Evolutionary conservation across 176 grass and related monocot species (phyloP).

Genomic region (Avena insularis): DNA sequence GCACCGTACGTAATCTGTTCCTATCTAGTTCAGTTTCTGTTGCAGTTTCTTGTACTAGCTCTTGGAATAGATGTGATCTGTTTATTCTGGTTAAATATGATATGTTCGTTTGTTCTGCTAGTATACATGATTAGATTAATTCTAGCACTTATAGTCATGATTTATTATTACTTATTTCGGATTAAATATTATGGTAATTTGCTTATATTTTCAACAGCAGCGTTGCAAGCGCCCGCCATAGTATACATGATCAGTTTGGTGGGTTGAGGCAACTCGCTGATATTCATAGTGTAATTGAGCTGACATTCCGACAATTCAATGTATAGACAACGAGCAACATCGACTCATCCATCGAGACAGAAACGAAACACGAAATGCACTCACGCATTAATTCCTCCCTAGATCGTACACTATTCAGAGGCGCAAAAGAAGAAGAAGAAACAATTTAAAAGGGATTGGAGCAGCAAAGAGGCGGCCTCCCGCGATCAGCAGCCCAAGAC

Average conservation of each 20-base stretch:
- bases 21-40: too few species aligned
- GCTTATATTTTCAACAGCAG: too few species aligned
- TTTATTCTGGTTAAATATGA: too few species aligned
- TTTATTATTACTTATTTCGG: too few species aligned
- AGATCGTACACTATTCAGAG: conserved; percentile 14
- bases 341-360: neutral
- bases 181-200: too few species aligned
- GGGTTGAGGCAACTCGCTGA: too few species aligned
- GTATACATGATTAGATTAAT: too few species aligned
- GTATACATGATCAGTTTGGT: neutral
- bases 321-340: neutral
- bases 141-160: too few species aligned
- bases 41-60: too few species aligned
- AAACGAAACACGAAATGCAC: neutral
- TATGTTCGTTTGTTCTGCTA: too few species aligned
- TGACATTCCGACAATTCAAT: neutral
- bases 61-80: too few species aligned
- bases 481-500: conserved; percentile 15
- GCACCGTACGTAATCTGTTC: too few species aligned
- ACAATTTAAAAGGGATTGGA: neutral
- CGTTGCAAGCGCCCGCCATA: neutral
- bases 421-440: neutral
- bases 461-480: neutral
- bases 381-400: conserved; percentile 15
- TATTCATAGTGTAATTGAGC: neutral